Evolutionary conservation across 345 rosid genomes (phyloP).

Genomic region (Gossypium bickii): DNA sequence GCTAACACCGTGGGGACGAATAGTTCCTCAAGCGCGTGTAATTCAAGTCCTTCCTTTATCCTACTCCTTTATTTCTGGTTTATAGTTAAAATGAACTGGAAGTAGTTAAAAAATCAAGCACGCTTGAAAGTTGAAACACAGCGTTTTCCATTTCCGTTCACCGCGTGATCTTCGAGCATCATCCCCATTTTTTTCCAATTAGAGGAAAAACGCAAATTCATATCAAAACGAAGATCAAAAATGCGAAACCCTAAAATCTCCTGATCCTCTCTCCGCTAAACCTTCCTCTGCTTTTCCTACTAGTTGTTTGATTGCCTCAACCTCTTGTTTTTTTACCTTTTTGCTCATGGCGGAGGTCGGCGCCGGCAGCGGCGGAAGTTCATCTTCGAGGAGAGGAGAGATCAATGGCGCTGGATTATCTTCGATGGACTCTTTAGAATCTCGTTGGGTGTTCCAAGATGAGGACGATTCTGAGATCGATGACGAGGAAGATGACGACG

Average conservation of each 20-base stretch:
- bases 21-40: constrained; percentile 4
- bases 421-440: constrained; percentile 81
- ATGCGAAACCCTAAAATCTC: constrained; percentile 6
- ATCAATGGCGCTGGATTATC: constrained; percentile 41
- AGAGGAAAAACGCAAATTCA: neutral
- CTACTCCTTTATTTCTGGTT: neutral
- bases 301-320: neutral
- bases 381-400: constrained; percentile 42
- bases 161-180: constrained; percentile 15
- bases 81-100: neutral
- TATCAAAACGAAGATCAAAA: neutral
- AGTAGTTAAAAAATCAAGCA: constrained; percentile 3
- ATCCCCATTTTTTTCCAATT: neutral
- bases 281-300: neutral
- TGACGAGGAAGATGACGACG: constrained; percentile 42
- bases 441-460: constrained; percentile 92
- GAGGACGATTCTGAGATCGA: constrained; percentile 77
- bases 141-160: constrained; percentile 12
- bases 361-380: constrained; percentile 39
- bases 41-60: neutral
- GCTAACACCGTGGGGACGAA: no score
- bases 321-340: neutral
- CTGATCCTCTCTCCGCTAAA: neutral
- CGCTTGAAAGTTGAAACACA: neutral
- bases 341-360: constrained; percentile 49